Evolutionary conservation across 2,329 filamentous ascomycete species (phyloP).

Genomic region (Ascochyta fabae): DNA sequence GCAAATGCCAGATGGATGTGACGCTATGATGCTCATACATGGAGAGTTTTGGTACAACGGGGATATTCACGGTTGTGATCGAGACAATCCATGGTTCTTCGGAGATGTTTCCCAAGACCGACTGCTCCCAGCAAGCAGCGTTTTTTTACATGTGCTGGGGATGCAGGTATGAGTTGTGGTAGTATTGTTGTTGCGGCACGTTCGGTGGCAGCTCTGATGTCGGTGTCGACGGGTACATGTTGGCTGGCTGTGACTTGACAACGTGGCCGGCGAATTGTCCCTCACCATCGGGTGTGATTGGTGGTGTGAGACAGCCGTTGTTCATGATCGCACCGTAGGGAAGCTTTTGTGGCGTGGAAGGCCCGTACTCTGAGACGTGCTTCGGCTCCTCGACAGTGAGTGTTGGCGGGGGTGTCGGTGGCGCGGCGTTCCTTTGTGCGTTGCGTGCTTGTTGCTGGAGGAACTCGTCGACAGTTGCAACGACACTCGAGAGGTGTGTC

Average conservation of each 20-base stretch:
- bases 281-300: constrained; percentile 77
- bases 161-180: constrained; percentile 44
- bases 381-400: constrained; percentile 60
- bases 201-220: constrained; percentile 43
- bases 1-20: constrained; percentile 47
- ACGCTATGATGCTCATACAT: constrained; percentile 51
- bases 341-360: constrained; percentile 80
- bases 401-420: constrained; percentile 66
- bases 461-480: constrained; percentile 70
- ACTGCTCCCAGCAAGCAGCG: constrained; percentile 17
- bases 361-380: constrained; percentile 59
- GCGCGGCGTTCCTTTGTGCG: constrained; percentile 49
- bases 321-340: constrained; percentile 68
- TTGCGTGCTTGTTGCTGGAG: constrained; percentile 65
- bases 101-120: constrained; percentile 24
- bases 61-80: constrained; percentile 20
- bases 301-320: constrained; percentile 82
- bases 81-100: constrained; percentile 23
- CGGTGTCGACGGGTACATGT: constrained; percentile 47
- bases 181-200: constrained; percentile 45
- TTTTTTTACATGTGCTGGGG: constrained; percentile 44
- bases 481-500: constrained; percentile 68
- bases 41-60: constrained; percentile 48
- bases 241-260: constrained; percentile 37
- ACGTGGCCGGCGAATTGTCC: constrained; percentile 40